These are phyloP conservation scores for Metschnikowia kofuensis DNA, from an alignment of 805 yeast genomes.

Conservation along the genomic window DNA sequence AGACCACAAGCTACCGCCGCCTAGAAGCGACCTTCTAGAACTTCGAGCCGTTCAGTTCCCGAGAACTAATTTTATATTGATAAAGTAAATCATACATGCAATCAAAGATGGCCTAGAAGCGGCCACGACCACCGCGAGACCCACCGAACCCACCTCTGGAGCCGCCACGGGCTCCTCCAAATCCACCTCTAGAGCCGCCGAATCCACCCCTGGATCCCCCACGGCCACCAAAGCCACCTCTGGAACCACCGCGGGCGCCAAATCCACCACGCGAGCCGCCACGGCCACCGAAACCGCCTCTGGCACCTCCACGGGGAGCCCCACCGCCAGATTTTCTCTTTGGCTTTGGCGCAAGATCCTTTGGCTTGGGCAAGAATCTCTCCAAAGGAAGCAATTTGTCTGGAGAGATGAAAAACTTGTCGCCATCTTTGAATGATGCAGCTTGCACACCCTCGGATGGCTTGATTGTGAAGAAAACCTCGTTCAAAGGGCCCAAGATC, in stretches of 20 bases:
- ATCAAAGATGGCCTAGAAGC: conserved; percentile 9
- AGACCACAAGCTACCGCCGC: conserved; percentile 1
- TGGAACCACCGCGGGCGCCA: conserved; percentile 27
- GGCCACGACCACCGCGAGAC: conserved; percentile 21
- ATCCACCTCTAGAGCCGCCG: conserved; percentile 41
- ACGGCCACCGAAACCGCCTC: conserved; percentile 32
- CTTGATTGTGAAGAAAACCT: conserved; percentile 95
- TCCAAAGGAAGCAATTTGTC: conserved; percentile 95
- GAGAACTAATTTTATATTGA: conserved; percentile 3
- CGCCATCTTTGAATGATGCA: conserved; percentile 88
- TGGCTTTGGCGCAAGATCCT: conserved; percentile 78
- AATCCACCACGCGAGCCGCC: conserved; percentile 43
- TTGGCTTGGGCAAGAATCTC: conserved; percentile 95
- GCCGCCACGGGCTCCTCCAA: conserved; percentile 29
- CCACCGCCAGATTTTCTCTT: conserved; percentile 61
- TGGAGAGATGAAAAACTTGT: conserved; percentile 91
- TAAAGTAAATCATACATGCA: conserved; percentile 15
- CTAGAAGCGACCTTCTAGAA: too few species aligned
- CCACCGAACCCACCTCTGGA: conserved; percentile 35
- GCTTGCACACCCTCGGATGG: conserved; percentile 97
- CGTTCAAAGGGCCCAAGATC: conserved; percentile 95
- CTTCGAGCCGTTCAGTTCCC: neutral
- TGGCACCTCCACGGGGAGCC: conserved; percentile 44
- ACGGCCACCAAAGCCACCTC: conserved; percentile 35
- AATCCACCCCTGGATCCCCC: conserved; percentile 18